Evolutionary conservation across 2,329 filamentous ascomycete species (phyloP).

Genomic region (Penicillium crustosum): DNA sequence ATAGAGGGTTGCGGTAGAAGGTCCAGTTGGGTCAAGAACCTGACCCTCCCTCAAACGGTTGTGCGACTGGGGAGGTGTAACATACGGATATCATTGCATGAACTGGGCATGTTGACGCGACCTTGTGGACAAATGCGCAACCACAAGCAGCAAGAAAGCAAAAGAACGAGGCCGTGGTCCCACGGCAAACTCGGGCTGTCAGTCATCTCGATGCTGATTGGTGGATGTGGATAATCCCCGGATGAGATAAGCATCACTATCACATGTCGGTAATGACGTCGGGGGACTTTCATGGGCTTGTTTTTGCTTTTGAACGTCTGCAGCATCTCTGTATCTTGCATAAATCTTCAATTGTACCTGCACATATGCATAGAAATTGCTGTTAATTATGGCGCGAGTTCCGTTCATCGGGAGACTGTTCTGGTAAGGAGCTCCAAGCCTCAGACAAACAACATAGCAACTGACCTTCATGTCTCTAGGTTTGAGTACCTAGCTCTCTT

Average conservation of each 20-base stretch:
- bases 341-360: background rate
- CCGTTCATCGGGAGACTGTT: conserved; percentile 64
- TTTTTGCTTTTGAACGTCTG: background rate
- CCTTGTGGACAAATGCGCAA: conserved; percentile 8
- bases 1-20: background rate
- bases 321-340: background rate
- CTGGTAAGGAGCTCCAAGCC: conserved; percentile 37
- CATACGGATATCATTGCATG: conserved; percentile 94
- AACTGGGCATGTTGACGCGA: conserved; percentile 73
- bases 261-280: conserved; percentile 28
- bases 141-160: background rate
- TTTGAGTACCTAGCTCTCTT: conserved; percentile 85
- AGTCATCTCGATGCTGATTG: conserved; percentile 17
- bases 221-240: conserved; percentile 18
- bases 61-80: conserved; percentile 21
- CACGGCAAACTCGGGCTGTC: conserved; percentile 23
- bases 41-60: background rate
- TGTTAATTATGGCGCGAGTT: conserved; percentile 53
- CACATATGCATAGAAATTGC: conserved; percentile 7
- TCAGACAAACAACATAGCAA: background rate
- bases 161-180: conserved; percentile 1
- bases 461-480: conserved; percentile 44
- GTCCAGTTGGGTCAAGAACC: background rate
- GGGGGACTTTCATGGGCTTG: conserved; percentile 1
- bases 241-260: conserved; percentile 38